These are phyloP conservation scores for Suillus placidus DNA, from an alignment of 768 basidiomycete species.

Conservation along the genomic window DNA sequence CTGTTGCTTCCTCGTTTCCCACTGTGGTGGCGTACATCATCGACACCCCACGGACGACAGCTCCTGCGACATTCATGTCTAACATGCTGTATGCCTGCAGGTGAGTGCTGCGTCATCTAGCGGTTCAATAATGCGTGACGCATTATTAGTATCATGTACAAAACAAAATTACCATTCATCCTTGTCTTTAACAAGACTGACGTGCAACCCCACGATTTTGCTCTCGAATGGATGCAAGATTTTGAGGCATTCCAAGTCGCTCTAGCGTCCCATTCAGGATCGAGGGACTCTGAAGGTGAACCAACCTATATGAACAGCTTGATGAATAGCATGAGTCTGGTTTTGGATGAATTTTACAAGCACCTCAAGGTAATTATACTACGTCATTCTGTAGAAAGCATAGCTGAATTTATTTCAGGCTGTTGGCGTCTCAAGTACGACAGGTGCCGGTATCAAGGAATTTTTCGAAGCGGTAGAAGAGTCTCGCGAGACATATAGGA, in stretches of 20 bases:
- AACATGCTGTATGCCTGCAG: constrained; percentile 99
- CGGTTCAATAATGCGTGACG: constrained; percentile 2
- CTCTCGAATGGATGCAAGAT: constrained; percentile 97
- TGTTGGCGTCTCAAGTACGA: constrained; percentile 94
- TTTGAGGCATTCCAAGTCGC: constrained; percentile 95
- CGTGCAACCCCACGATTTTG: constrained; percentile 86
- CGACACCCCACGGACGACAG: constrained; percentile 92
- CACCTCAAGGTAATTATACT: constrained; percentile 72
- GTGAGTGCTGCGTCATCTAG: constrained; percentile 42
- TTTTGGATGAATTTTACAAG: constrained; percentile 98
- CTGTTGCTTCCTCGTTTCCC: constrained; percentile 89
- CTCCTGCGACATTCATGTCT: constrained; percentile 98
- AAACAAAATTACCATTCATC: constrained; percentile 96
- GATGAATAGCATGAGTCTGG: constrained; percentile 99
- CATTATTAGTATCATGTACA: constrained; percentile 83
- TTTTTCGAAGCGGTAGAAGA: constrained; percentile 93
- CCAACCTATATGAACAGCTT: constrained; percentile 98
- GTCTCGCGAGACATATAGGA: constrained; percentile 86
- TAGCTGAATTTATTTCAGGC: constrained; percentile 50
- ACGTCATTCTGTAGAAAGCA: background rate
- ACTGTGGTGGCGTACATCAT: constrained; percentile 97
- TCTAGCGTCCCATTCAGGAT: constrained; percentile 67
- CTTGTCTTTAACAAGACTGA: constrained; percentile 99
- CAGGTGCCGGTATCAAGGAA: constrained; percentile 90
- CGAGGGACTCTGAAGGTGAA: constrained; percentile 80